Conservation (phyloP, 2,329 filamentous ascomycete genomes). For the Colletotrichum tropicale region DNA sequence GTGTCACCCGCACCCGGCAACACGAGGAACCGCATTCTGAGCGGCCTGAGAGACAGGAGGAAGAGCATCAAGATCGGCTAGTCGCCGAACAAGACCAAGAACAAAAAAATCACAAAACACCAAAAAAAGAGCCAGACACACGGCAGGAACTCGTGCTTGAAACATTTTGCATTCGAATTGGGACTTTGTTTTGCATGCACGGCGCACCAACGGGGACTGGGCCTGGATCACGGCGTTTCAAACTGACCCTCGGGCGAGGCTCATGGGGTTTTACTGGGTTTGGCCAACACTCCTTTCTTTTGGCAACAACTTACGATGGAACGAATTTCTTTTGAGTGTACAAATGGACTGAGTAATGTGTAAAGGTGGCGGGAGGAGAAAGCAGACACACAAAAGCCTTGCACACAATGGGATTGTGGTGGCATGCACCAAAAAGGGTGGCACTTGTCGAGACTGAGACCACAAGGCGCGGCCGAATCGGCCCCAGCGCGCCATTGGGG, state of each 20-base stretch:
- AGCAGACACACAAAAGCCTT: neutral
- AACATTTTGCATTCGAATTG: constrained; percentile 9
- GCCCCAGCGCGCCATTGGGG: neutral
- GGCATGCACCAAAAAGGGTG: constrained; percentile 13
- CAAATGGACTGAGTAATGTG: constrained; percentile 13
- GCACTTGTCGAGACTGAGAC: neutral
- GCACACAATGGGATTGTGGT: neutral
- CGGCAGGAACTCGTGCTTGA: neutral
- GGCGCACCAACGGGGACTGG: constrained; percentile 12
- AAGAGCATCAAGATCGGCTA: constrained; percentile 41
- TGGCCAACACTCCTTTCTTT: constrained; percentile 3
- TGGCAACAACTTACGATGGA: constrained; percentile 1
- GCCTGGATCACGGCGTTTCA: constrained; percentile 11
- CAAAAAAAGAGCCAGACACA: neutral
- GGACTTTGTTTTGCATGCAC: constrained; percentile 20
- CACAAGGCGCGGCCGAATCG: neutral
- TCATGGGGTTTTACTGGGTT: neutral
- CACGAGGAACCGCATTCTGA: constrained; percentile 34
- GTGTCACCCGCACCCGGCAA: constrained; percentile 26
- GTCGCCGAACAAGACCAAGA: neutral
- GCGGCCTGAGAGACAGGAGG: constrained; percentile 39
- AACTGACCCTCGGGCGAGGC: constrained; percentile 3
- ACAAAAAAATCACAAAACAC: neutral
- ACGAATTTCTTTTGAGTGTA: constrained; percentile 18
- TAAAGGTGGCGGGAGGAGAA: neutral